These are phyloP conservation scores for Trichoderma sp. DNA, from an alignment of 2,329 filamentous ascomycete species.

Conservation along the genomic window DNA sequence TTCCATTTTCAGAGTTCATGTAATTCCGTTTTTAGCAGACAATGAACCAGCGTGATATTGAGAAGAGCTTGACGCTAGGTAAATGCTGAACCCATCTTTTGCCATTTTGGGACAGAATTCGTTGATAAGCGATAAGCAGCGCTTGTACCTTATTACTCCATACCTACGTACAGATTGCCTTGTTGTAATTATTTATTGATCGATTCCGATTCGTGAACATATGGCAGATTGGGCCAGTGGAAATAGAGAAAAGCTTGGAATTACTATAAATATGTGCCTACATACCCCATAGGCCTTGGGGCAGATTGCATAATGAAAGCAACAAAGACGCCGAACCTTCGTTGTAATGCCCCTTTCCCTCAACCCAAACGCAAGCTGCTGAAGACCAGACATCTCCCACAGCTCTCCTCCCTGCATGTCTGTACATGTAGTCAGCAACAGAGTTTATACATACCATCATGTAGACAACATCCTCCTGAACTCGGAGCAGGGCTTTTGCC, in stretches of 20 bases:
- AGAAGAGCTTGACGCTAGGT: neutral
- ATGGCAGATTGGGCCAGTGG: no score
- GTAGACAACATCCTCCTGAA: constrained; percentile 1
- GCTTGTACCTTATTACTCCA: neutral
- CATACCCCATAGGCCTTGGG: neutral
- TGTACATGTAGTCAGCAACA: neutral
- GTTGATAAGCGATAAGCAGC: neutral
- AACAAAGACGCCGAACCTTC: neutral
- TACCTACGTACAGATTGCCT: no score
- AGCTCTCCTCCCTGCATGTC: neutral
- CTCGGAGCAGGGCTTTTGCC: neutral
- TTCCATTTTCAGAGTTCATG: no score
- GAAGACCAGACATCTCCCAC: neutral
- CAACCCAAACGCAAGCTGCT: neutral
- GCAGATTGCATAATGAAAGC: neutral
- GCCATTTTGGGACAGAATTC: neutral
- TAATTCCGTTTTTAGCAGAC: no score
- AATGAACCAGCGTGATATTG: neutral
- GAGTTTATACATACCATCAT: neutral
- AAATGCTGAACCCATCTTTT: neutral
- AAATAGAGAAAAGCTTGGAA: neutral
- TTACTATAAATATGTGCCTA: constrained; percentile 2
- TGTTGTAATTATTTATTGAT: no score
- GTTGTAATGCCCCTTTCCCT: neutral
- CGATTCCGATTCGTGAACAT: no score